These are phyloP conservation scores for Pelargonium citronellum DNA, from an alignment of 441 rosid species.

Conservation along the genomic window DNA sequence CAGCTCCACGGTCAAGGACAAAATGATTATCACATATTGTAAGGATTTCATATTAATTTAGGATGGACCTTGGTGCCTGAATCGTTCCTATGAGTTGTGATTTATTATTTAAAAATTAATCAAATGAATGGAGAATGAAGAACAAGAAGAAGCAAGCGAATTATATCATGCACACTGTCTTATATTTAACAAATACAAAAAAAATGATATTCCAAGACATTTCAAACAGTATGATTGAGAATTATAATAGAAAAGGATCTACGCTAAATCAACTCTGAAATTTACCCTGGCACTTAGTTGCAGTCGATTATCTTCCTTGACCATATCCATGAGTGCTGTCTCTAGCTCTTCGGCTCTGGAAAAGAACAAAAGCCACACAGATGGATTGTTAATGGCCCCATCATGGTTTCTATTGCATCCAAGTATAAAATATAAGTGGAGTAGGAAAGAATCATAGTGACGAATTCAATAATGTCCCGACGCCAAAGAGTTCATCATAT, in stretches of 20 bases:
- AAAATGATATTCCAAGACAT: too few species aligned
- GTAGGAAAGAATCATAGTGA: too few species aligned
- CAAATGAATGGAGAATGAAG: too few species aligned
- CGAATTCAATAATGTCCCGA: too few species aligned
- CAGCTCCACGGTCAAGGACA: too few species aligned
- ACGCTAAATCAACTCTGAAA: not conserved
- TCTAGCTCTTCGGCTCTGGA: constrained; percentile 67
- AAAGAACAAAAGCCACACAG: constrained; percentile 17
- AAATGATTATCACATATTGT: not conserved
- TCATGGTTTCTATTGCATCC: not conserved
- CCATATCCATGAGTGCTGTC: constrained; percentile 67
- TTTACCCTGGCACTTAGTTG: constrained; percentile 54
- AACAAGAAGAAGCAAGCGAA: not conserved
- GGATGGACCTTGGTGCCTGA: too few species aligned
- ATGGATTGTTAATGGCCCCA: constrained; percentile 1
- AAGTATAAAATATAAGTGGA: too few species aligned
- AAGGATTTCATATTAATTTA: too few species aligned
- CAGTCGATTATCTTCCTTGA: constrained; percentile 58
- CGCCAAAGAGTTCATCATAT: too few species aligned
- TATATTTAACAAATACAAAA: not conserved
- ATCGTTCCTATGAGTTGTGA: too few species aligned
- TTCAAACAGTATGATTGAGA: not conserved
- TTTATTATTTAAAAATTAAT: too few species aligned
- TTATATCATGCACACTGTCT: too few species aligned
- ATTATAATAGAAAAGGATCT: constrained; percentile 8